These are phyloP conservation scores for Syzygium aqueum DNA, from an alignment of 345 rosid species.

Conservation along the genomic window DNA sequence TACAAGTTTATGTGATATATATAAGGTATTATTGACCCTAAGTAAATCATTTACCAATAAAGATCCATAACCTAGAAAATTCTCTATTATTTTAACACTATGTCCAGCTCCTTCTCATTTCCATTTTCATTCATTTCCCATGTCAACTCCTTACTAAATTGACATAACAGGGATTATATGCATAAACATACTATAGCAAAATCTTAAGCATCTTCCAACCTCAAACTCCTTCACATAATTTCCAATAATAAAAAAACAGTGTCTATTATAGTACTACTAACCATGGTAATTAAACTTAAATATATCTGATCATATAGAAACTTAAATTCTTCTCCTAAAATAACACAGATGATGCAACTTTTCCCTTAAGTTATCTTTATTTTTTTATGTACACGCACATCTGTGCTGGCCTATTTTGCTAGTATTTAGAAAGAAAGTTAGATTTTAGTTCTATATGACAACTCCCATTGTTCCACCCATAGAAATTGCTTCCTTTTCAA, in stretches of 20 bases:
- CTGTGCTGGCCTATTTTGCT: not conserved
- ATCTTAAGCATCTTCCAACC: not conserved
- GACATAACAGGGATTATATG: not conserved
- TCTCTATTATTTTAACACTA: not conserved
- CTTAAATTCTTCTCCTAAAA: not conserved
- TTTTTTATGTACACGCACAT: not conserved
- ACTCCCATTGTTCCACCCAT: not conserved
- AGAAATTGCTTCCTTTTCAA: not conserved
- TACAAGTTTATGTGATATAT: no score
- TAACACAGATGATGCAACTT: not conserved
- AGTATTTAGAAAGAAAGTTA: not conserved
- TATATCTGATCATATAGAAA: no score
- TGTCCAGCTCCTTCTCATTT: not conserved
- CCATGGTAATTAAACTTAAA: no score
- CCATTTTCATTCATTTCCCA: not conserved
- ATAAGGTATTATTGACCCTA: not conserved
- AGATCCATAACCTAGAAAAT: not conserved
- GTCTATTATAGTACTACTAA: no score
- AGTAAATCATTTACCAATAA: not conserved
- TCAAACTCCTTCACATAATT: no score
- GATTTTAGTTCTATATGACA: not conserved
- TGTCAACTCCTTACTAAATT: not conserved
- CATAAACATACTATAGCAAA: not conserved
- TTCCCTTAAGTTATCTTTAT: not conserved
- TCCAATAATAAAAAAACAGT: no score